These are phyloP conservation scores for Aeschynomene evenia DNA, from an alignment of 306 rosid species.

Conservation along the genomic window DNA sequence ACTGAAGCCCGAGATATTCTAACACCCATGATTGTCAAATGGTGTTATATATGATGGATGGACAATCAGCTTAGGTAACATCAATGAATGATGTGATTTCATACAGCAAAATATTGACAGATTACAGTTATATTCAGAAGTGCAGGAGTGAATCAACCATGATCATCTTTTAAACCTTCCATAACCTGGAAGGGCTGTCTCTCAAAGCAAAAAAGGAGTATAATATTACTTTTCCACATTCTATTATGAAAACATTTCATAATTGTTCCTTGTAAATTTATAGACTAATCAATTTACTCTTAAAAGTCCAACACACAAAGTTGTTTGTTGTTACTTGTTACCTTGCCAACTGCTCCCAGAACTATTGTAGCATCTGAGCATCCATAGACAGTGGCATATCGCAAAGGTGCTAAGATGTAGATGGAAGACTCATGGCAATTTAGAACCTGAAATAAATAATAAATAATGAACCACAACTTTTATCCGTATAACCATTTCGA, in stretches of 20 bases:
- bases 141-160: not conserved
- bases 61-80: not conserved
- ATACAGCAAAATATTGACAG: not conserved
- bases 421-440: conserved; percentile 89
- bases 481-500: conserved; percentile 21
- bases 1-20: conserved; percentile 17
- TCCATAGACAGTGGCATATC: conserved; percentile 91
- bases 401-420: conserved; percentile 80
- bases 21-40: not conserved
- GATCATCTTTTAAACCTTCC: not conserved
- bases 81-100: not conserved
- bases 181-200: not conserved
- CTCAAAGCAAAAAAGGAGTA: conserved; percentile 5
- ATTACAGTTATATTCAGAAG: not conserved
- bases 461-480: not conserved
- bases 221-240: not conserved
- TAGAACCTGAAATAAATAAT: conserved; percentile 60
- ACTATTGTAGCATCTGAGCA: conserved; percentile 95
- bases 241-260: conserved; percentile 17
- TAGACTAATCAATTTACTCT: conserved; percentile 5
- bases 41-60: conserved; percentile 3
- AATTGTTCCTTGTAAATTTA: not conserved
- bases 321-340: conserved; percentile 38
- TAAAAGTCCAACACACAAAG: conserved; percentile 19
- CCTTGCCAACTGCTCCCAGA: conserved; percentile 99